Evolutionary conservation across 148 eudicot genomes (phyloP).

Genomic region (Chenopodium formosanum): DNA sequence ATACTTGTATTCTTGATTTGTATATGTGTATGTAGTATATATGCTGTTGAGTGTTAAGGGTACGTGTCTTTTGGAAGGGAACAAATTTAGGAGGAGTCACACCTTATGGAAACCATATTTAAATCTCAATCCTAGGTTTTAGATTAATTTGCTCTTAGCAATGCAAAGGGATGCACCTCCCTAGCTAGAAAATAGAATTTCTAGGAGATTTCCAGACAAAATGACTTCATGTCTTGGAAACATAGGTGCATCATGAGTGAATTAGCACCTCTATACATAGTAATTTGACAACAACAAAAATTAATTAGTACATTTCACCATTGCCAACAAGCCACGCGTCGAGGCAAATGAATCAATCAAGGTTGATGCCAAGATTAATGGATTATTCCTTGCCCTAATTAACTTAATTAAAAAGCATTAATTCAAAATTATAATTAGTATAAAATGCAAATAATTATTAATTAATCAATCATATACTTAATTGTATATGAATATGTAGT

Average conservation of each 20-base stretch:
- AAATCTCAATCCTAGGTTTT: background rate
- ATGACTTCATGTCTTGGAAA: conserved; percentile 4
- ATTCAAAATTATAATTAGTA: no score
- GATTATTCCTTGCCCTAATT: conserved; percentile 9
- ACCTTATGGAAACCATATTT: background rate
- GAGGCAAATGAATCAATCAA: background rate
- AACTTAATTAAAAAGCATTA: no score
- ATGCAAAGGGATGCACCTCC: background rate
- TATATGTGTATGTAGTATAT: no score
- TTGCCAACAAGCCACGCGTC: conserved; percentile 1
- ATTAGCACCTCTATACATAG: conserved; percentile 1
- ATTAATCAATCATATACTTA: background rate
- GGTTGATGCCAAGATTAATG: conserved; percentile 14
- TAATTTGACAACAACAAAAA: conserved; percentile 5
- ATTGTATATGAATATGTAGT: background rate
- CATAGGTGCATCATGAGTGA: conserved; percentile 2
- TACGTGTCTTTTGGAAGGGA: conserved; percentile 3
- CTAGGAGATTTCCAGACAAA: conserved; percentile 7
- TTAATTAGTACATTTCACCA: background rate
- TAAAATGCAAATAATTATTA: background rate
- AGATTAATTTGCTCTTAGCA: background rate
- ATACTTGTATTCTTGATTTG: no score
- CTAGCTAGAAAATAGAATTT: background rate
- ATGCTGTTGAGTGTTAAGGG: background rate
- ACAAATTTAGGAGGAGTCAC: background rate